Evolutionary conservation across 2,329 filamentous ascomycete species (phyloP).

Genomic region (Claviceps lovelessii): DNA sequence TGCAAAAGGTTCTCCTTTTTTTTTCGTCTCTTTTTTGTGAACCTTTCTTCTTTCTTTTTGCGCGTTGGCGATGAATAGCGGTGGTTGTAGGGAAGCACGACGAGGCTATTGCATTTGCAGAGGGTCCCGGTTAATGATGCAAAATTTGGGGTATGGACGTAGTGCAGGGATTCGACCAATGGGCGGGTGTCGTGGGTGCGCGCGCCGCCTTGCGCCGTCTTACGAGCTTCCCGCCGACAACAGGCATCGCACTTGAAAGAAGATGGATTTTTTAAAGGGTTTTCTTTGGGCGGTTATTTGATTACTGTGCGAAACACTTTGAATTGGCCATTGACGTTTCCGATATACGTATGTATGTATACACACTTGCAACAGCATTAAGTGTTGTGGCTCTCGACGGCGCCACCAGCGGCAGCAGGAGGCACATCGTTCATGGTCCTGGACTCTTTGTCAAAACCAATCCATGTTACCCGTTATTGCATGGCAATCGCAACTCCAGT

Average conservation of each 20-base stretch:
- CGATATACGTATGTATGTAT: conserved; percentile 8
- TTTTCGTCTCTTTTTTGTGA: neutral
- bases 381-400: too few relatives aligned
- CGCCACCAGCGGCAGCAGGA: neutral
- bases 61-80: neutral
- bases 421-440: neutral
- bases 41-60: neutral
- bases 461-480: neutral
- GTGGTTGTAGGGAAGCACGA: neutral
- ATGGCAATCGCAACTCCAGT: neutral
- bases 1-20: neutral
- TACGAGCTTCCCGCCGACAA: neutral
- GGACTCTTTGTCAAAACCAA: neutral
- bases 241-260: neutral
- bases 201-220: neutral
- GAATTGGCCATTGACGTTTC: conserved; percentile 6
- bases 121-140: neutral
- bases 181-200: neutral
- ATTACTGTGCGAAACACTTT: neutral
- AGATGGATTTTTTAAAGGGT: neutral
- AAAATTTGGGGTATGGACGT: conserved; percentile 4
- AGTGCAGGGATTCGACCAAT: conserved; percentile 4
- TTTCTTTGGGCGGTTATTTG: neutral
- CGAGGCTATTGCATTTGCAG: neutral
- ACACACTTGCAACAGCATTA: neutral